Percentiles rank a stretch among this genome's conserved stretches.
These are phyloP conservation scores for Pythium diclinum DNA, from an alignment of 352 stramenopile genomes.

Conservation along the genomic window DNA sequence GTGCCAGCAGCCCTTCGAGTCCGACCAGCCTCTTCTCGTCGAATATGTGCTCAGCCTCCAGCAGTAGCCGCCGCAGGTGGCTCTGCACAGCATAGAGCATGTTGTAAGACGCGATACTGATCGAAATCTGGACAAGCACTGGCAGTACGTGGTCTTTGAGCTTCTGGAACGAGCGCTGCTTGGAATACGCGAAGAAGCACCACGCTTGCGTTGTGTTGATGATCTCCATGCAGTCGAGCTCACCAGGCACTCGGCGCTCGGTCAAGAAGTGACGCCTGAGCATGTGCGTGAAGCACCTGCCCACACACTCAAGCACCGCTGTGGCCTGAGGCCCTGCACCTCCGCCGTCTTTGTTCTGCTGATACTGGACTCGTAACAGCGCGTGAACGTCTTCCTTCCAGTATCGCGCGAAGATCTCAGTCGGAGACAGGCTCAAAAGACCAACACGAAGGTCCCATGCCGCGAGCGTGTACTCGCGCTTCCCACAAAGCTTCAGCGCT, in stretches of 20 bases:
- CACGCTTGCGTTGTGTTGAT: conserved; percentile 81
- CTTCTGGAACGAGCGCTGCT: conserved; percentile 36
- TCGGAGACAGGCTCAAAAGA: conserved; percentile 45
- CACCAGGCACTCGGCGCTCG: conserved; percentile 38
- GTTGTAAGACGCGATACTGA: conserved; percentile 66
- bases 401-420: conserved; percentile 66
- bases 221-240: conserved; percentile 73
- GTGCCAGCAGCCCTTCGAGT: conserved; percentile 36
- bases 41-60: conserved; percentile 57
- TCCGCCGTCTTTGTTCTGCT: conserved; percentile 61
- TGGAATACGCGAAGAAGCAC: conserved; percentile 64
- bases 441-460: conserved; percentile 53
- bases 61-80: conserved; percentile 55
- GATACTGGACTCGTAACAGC: conserved; percentile 54
- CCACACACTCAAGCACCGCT: conserved; percentile 31
- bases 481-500: conserved; percentile 44
- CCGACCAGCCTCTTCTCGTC: conserved; percentile 76
- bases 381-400: conserved; percentile 66
- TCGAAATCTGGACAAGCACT: conserved; percentile 46
- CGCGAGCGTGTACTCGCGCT: conserved; percentile 39
- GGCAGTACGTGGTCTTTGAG: conserved; percentile 40
- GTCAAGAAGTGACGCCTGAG: conserved; percentile 48
- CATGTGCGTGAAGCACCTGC: conserved; percentile 33
- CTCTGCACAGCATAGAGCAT: conserved; percentile 65
- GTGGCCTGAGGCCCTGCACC: conserved; percentile 16